Conservation (phyloP, 2,329 filamentous ascomycete genomes). For the Trichoderma sp. region DNA sequence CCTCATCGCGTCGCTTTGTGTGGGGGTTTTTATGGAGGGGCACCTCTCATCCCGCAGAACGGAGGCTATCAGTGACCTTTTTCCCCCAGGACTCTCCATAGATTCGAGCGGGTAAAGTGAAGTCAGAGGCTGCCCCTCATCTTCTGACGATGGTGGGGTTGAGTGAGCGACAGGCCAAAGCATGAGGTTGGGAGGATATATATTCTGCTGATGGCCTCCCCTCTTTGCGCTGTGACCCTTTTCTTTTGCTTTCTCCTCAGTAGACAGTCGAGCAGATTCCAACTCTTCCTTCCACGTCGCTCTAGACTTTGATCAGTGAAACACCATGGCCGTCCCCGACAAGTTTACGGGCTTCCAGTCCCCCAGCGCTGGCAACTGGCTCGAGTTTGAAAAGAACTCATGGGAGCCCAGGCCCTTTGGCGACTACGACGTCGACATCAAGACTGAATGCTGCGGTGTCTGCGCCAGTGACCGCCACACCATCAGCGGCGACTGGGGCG, state of each 20-base stretch:
- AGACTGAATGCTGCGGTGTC: constrained; percentile 79
- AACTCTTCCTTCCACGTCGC: not conserved
- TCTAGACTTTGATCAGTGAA: not conserved
- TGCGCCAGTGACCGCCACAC: constrained; percentile 74
- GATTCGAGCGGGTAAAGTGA: constrained; percentile 22
- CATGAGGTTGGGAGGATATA: not conserved
- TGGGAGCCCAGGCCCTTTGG: constrained; percentile 85
- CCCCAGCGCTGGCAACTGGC: constrained; percentile 54
- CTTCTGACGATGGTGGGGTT: constrained; percentile 16
- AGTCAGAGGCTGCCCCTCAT: constrained; percentile 16
- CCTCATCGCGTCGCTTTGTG: not conserved
- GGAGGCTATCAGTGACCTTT: not conserved
- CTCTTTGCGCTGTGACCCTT: not conserved
- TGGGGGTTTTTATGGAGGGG: constrained; percentile 15
- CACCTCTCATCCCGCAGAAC: not conserved
- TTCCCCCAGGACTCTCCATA: not conserved
- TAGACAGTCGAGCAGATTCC: not conserved
- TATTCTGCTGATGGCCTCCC: not conserved
- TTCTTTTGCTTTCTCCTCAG: not conserved
- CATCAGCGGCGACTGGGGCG: constrained; percentile 68
- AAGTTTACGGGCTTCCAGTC: constrained; percentile 65
- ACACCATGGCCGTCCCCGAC: constrained; percentile 56
- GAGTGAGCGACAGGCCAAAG: not conserved
- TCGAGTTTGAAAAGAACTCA: constrained; percentile 69
- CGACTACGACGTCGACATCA: constrained; percentile 84